phyloP scores from a whole-genome alignment of 345 rosid species.

The Brassica juncea region DNA sequence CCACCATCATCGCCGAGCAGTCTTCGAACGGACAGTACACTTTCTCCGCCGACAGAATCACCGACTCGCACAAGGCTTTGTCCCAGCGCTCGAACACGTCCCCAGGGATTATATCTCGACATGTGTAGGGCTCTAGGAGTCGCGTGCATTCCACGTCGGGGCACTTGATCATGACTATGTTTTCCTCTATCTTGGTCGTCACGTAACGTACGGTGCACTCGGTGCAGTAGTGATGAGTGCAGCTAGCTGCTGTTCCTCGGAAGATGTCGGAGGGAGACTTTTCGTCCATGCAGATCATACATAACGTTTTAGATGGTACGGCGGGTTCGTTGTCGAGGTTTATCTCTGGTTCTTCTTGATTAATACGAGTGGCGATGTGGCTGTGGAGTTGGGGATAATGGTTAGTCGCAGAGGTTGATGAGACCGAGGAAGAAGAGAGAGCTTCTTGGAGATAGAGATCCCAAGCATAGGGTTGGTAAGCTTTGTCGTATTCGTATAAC shows the following conservation, averaged over 20 bases:
- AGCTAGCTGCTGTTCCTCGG: neutral
- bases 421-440: neutral
- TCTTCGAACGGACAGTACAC: neutral
- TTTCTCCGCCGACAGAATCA: neutral
- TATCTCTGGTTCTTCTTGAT: neutral
- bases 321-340: neutral
- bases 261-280: neutral
- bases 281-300: neutral
- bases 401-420: neutral
- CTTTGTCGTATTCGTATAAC: neutral
- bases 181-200: neutral
- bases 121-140: neutral
- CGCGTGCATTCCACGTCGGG: neutral
- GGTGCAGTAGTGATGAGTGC: neutral
- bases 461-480: neutral
- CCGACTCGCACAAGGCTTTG: neutral
- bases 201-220: neutral
- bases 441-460: neutral
- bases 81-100: conserved; percentile 4
- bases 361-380: neutral
- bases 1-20: conserved; percentile 2
- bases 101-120: neutral
- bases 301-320: neutral
- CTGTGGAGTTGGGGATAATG: neutral
- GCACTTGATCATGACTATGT: neutral